phyloP scores from a whole-genome alignment of 2,329 filamentous ascomycete genomes.

The Magnaporthales sp. region DNA sequence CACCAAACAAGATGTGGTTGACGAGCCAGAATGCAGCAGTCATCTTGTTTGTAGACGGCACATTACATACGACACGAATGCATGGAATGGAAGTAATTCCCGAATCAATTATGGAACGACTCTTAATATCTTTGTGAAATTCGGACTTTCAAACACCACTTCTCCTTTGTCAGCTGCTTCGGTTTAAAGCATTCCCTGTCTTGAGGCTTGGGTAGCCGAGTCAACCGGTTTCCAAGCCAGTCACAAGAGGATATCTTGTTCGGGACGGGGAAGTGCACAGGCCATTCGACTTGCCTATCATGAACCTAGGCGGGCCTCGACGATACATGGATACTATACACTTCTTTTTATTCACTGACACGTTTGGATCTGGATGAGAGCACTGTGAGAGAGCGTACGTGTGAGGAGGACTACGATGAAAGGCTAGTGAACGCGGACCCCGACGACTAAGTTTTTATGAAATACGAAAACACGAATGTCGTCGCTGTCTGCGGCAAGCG shows the following conservation, averaged over 20 bases:
- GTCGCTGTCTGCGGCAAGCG: neutral
- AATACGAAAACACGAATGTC: neutral
- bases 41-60: neutral
- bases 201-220: neutral
- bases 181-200: neutral
- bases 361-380: conserved; percentile 1
- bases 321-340: neutral
- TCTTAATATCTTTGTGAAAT: neutral
- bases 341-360: neutral
- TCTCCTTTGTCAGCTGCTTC: neutral
- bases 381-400: neutral
- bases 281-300: neutral
- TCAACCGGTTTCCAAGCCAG: neutral
- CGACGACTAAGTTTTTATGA: conserved; percentile 9
- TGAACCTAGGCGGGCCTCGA: conserved; percentile 1
- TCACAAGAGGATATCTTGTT: neutral
- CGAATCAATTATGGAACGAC: neutral
- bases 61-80: neutral
- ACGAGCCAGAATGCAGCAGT: neutral
- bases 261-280: neutral
- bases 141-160: neutral
- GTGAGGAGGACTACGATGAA: no score
- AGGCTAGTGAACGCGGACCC: neutral
- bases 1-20: neutral
- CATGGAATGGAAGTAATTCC: neutral